Base-by-base conservation (phyloP, 768 basidiomycete species). In the Amyloporia xantha region DNA sequence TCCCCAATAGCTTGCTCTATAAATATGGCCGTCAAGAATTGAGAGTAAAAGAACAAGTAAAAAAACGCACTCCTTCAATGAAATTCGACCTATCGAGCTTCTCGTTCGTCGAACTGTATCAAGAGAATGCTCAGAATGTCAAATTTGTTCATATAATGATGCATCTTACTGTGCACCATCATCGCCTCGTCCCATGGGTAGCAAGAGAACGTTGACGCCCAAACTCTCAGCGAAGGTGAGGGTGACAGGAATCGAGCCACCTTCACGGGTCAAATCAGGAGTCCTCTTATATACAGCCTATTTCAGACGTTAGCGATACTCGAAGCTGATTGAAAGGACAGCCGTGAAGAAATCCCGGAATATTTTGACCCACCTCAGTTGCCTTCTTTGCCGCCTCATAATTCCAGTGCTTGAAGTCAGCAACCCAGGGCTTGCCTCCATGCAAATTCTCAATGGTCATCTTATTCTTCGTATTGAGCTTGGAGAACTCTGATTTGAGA, bases 241-340 rank as follows among this genome's bases (percentile, higher is more conserved):
- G 3, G 92, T 94, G 25, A 95, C 89, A 0, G 93, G 93, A 54
- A 94, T 94, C 5, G 90, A 91, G 4, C 94, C 94, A n/a, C 91
- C 91, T 64, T 95, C 92, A 36, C 91, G 80, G 1, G 86, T 92
- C 50, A 85, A 71, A 62, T 94, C 89, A 0, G 92, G 92, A 4
- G 79, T 77, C 61, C 76, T 75, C 40, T 78, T 72, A 68, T 91
- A 93, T 7, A 93, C 61, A 5, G 67, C 62, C 68, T 71, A 49
- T 57, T 9, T n/a, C 36, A 26, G 25, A 13, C n/a, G 26, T 43
- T 23, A 21, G 12, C 13, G n/a, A 6, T n/a, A n/a, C n/a, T n/a
- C n/a, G n/a, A n/a, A n/a, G n/a, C n/a, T n/a, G n/a, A n/a, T n/a
- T n/a, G n/a, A n/a, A n/a, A n/a, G n/a, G n/a, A n/a, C n/a, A n/a